Conservation (phyloP, 2,329 filamentous ascomycete species). For the Epicoccum sorghinum region DNA sequence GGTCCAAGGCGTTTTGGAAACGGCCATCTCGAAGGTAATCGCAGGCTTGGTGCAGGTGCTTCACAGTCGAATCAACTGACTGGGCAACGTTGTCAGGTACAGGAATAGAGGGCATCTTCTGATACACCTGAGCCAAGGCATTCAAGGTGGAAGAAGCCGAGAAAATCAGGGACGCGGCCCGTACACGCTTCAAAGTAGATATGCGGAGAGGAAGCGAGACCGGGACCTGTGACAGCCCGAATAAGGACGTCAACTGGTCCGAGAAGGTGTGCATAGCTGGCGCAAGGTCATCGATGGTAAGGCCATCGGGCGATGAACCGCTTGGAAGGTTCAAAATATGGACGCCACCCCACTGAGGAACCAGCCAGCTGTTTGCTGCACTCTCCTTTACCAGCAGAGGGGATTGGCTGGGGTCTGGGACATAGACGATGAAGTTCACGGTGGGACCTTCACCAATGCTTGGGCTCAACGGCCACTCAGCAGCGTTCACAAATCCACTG, state of each 20-base stretch:
- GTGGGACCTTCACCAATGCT: conserved; percentile 93
- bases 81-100: conserved; percentile 87
- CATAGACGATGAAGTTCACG: conserved; percentile 93
- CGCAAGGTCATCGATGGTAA: conserved; percentile 71
- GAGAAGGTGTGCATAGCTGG: conserved; percentile 89
- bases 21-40: conserved; percentile 66
- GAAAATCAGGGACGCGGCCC: conserved; percentile 81
- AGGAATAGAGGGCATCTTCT: conserved; percentile 83
- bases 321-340: conserved; percentile 68
- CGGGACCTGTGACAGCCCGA: conserved; percentile 82
- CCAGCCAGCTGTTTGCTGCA: conserved; percentile 79
- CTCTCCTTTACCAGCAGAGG: conserved; percentile 66
- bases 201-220: conserved; percentile 81
- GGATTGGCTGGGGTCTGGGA: conserved; percentile 71
- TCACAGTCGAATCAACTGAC: conserved; percentile 79
- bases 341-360: conserved; percentile 92
- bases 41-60: conserved; percentile 79
- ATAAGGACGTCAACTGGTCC: conserved; percentile 83
- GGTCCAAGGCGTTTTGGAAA: conserved; percentile 72
- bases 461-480: conserved; percentile 94
- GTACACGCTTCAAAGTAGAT: conserved; percentile 82
- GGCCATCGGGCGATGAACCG: conserved; percentile 51
- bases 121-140: conserved; percentile 83
- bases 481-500: conserved; percentile 94
- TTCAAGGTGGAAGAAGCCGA: conserved; percentile 92